Conservation (phyloP, 495 filamentous ascomycete genomes). For the Hypoxylon cercidicola region DNA sequence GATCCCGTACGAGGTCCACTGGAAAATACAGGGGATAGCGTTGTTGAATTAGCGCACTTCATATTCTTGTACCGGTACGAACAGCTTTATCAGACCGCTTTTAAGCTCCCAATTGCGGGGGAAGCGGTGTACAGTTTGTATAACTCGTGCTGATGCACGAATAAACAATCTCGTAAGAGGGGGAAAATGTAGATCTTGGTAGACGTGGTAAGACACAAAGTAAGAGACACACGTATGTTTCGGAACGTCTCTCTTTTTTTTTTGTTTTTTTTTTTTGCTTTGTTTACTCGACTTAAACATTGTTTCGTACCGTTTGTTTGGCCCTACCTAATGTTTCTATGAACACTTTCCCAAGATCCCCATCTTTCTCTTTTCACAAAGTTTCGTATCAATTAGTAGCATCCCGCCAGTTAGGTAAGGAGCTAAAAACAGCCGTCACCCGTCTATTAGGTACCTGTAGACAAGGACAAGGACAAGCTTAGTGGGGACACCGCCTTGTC, state of each 20-base stretch:
- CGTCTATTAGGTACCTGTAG: no score
- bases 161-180: slow-evolving; percentile 34
- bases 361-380: background rate
- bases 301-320: slow-evolving; percentile 18
- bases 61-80: background rate
- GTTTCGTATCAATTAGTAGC: slow-evolving; percentile 1
- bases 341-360: background rate
- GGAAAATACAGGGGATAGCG: slow-evolving; percentile 17
- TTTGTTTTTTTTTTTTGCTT: slow-evolving; percentile 3
- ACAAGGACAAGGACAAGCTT: no score
- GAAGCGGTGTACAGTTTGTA: slow-evolving; percentile 13
- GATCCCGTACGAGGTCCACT: slow-evolving; percentile 14
- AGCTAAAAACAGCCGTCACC: background rate
- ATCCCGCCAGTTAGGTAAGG: background rate
- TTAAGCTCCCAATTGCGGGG: slow-evolving; percentile 34
- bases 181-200: slow-evolving; percentile 15
- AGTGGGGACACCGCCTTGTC: background rate
- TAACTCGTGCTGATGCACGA: slow-evolving; percentile 29
- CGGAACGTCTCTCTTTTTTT: slow-evolving; percentile 25
- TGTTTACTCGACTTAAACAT: slow-evolving; percentile 24
- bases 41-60: slow-evolving; percentile 19
- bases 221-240: slow-evolving; percentile 24
- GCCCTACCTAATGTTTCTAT: slow-evolving; percentile 5
- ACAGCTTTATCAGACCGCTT: slow-evolving; percentile 6
- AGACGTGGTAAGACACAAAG: slow-evolving; percentile 15